A percentile compares a stretch with the other conserved stretches of the same genome.
phyloP scores from a whole-genome alignment of 2,329 filamentous ascomycete genomes.

The Apiospora marii region DNA sequence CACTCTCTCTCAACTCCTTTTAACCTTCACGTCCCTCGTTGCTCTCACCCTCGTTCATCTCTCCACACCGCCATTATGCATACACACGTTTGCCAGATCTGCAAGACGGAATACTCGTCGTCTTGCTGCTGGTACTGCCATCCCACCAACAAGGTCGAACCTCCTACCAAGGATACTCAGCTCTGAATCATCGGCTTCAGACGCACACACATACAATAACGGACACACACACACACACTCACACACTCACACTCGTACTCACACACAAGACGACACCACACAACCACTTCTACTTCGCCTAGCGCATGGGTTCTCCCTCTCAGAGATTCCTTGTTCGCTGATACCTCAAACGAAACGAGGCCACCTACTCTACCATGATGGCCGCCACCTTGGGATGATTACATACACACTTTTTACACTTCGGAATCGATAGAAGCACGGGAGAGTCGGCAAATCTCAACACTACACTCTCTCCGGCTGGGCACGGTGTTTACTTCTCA shows the following conservation, averaged over 20 bases:
- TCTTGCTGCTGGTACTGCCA: constrained; percentile 48
- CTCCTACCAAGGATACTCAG: constrained; percentile 18
- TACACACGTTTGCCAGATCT: constrained; percentile 45
- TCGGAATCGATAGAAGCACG: constrained; percentile 6
- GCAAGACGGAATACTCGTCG: constrained; percentile 45
- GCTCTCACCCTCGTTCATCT: constrained; percentile 7
- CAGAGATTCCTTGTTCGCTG: constrained; percentile 6
- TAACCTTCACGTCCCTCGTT: constrained; percentile 20
- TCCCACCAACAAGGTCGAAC: constrained; percentile 41
- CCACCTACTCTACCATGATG: neutral
- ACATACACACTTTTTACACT: constrained; percentile 20
- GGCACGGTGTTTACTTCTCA: constrained; percentile 21
- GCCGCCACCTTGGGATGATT: neutral
- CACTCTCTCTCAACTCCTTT: neutral
- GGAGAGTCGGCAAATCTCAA: neutral
- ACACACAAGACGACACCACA: neutral
- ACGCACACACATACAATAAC: neutral
- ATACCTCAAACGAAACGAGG: constrained; percentile 6
- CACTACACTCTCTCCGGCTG: constrained; percentile 13
- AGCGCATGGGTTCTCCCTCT: neutral
- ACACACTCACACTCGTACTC: neutral
- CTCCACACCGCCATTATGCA: constrained; percentile 37
- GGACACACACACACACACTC: neutral
- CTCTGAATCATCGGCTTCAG: neutral
- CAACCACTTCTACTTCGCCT: neutral